A percentile compares a stretch with the other conserved stretches of the same genome.
These are phyloP conservation scores for Berkeleyomyces rouxiae DNA, from an alignment of 2,329 filamentous ascomycete species.

Conservation along the genomic window DNA sequence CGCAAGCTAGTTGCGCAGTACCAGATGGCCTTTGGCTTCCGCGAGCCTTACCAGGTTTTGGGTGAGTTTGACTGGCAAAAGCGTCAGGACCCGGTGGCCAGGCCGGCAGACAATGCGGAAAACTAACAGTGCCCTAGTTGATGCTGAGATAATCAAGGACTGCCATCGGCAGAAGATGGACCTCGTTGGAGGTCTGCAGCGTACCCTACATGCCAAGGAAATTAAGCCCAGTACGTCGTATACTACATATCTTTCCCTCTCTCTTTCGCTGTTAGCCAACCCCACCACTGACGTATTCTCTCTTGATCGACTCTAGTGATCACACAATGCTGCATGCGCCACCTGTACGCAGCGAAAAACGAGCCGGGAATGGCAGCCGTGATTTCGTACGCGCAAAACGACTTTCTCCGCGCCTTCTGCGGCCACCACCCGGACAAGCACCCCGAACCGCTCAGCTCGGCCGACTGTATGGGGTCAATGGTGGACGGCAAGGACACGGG, in stretches of 20 bases:
- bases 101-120: background rate
- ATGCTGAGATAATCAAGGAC: constrained; percentile 71
- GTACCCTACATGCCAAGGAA: constrained; percentile 66
- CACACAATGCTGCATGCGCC: constrained; percentile 65
- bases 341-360: constrained; percentile 49
- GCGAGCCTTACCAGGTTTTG: constrained; percentile 84
- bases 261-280: constrained; percentile 10
- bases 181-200: constrained; percentile 55
- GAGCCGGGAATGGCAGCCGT: constrained; percentile 38
- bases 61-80: constrained; percentile 26
- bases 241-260: background rate
- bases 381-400: constrained; percentile 56
- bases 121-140: constrained; percentile 33
- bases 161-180: constrained; percentile 80
- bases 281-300: constrained; percentile 14
- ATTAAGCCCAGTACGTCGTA: constrained; percentile 53
- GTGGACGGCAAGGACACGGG: constrained; percentile 60
- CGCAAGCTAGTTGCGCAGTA: constrained; percentile 88
- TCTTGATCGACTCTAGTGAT: constrained; percentile 37
- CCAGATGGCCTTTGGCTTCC: constrained; percentile 73
- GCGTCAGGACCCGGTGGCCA: background rate
- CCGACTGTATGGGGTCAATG: constrained; percentile 56
- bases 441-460: constrained; percentile 49
- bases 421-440: constrained; percentile 59
- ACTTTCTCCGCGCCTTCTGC: constrained; percentile 58